Conservation (phyloP, 306 rosid genomes). For the Dryas drummondii region DNA sequence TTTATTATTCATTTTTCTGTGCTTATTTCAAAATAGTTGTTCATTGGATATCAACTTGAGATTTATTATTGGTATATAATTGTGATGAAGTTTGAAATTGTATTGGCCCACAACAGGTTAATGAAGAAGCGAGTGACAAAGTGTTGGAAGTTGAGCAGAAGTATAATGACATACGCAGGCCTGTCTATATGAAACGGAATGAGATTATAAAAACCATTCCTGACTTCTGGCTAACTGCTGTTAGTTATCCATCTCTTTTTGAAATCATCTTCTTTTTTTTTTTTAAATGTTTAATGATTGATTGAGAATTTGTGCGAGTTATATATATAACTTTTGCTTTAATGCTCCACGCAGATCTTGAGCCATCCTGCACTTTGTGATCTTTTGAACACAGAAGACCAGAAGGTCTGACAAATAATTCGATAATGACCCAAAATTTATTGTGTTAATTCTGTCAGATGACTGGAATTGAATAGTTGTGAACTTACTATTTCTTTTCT, state of each 20-base stretch:
- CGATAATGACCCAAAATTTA: slow-evolving; percentile 6
- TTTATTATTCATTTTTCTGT: neutral
- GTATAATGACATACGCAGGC: slow-evolving; percentile 70
- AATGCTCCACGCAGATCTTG: slow-evolving; percentile 61
- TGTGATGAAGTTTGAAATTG: slow-evolving; percentile 22
- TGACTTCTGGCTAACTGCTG: slow-evolving; percentile 91
- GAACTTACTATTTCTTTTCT: slow-evolving; percentile 17
- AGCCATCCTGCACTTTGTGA: slow-evolving; percentile 85
- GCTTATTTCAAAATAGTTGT: neutral
- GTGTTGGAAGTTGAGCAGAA: slow-evolving; percentile 71
- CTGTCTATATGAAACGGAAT: slow-evolving; percentile 58
- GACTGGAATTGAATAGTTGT: slow-evolving; percentile 5
- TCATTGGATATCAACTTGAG: neutral
- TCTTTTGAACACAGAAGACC: slow-evolving; percentile 59
- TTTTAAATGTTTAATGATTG: neutral
- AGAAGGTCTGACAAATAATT: slow-evolving; percentile 43
- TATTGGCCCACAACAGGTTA: slow-evolving; percentile 47
- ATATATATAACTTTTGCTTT: slow-evolving; percentile 20
- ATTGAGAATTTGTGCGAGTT: neutral
- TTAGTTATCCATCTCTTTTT: slow-evolving; percentile 36
- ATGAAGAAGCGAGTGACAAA: slow-evolving; percentile 77
- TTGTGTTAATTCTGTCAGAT: slow-evolving; percentile 11
- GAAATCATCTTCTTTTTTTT: neutral
- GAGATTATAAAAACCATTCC: slow-evolving; percentile 72
- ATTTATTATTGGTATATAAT: neutral